Evolutionary conservation across 192 early-diverging fungal genomes (phyloP).

Genomic region (Spizellomyces punctatus): DNA sequence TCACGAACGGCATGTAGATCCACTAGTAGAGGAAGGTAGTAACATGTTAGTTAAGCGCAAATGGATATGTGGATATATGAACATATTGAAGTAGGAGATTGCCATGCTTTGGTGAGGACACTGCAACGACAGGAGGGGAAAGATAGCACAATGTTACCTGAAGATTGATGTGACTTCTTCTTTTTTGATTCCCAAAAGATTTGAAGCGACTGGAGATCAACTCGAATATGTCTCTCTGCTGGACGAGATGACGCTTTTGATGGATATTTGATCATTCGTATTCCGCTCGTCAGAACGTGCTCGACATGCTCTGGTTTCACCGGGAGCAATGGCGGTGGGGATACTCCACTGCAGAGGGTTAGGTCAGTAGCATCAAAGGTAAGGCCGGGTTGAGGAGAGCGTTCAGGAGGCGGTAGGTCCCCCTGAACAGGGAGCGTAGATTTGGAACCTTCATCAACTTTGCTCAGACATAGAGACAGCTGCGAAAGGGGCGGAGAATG

Average conservation of each 20-base stretch:
- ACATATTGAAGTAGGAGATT: too few relatives aligned
- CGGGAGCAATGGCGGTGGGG: conserved; percentile 16
- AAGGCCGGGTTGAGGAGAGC: conserved; percentile 5
- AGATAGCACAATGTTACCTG: conserved; percentile 5
- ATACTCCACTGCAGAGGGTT: conserved; percentile 6
- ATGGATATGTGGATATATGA: too few relatives aligned
- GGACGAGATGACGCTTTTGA: conserved; percentile 41
- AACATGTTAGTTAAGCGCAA: too few relatives aligned
- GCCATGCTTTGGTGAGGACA: conserved; percentile 4
- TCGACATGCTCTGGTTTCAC: conserved; percentile 25
- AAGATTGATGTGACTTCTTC: conserved; percentile 35
- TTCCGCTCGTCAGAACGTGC: conserved; percentile 36
- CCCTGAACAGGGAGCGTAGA: too few relatives aligned
- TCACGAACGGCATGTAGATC: conserved; percentile 52
- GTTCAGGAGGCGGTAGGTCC: too few relatives aligned
- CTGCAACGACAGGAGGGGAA: too few relatives aligned
- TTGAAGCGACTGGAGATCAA: conserved; percentile 38
- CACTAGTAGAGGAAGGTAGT: conserved; percentile 30
- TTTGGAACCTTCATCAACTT: too few relatives aligned
- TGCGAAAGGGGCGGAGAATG: too few relatives aligned
- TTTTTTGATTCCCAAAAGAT: conserved; percentile 52
- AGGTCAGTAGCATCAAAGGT: conserved; percentile 9
- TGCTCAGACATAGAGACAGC: too few relatives aligned
- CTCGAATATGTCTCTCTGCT: conserved; percentile 43
- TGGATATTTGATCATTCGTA: conserved; percentile 51